Evolutionary conservation across 352 stramenopile genomes (phyloP).

Genomic region (Proteromonas lacertae): DNA sequence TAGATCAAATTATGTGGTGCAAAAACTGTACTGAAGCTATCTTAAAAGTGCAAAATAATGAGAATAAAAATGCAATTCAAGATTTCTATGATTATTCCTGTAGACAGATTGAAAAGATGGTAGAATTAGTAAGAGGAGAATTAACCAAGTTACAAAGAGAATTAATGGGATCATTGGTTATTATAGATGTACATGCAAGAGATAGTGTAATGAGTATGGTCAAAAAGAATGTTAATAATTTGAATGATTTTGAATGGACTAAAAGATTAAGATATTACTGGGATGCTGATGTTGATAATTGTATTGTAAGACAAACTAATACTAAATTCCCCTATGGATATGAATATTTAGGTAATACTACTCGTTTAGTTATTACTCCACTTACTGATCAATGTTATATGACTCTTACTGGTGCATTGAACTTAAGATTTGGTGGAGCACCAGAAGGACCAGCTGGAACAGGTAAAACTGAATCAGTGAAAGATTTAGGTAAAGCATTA

Average conservation of each 20-base stretch:
- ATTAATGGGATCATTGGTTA: conserved; percentile 47
- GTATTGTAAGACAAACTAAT: conserved; percentile 35
- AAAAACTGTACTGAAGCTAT: conserved; percentile 28
- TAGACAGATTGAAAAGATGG: conserved; percentile 56
- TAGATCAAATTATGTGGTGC: conserved; percentile 59
- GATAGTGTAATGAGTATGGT: conserved; percentile 40
- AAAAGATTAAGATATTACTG: conserved; percentile 49
- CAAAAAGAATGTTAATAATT: conserved; percentile 26
- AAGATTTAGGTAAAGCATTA: conserved; percentile 61
- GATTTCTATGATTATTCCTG: conserved; percentile 45
- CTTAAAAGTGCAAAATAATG: conserved; percentile 22
- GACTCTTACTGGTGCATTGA: conserved; percentile 63
- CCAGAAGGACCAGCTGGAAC: conserved; percentile 58
- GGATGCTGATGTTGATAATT: conserved; percentile 35
- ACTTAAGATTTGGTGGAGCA: conserved; percentile 49
- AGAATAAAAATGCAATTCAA: conserved; percentile 22
- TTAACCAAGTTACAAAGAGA: conserved; percentile 43
- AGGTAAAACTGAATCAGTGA: conserved; percentile 65
- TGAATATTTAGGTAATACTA: conserved; percentile 54
- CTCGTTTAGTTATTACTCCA: conserved; percentile 58
- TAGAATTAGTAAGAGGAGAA: conserved; percentile 35
- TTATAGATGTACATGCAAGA: conserved; percentile 50
- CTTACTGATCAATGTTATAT: conserved; percentile 73
- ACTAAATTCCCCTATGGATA: conserved; percentile 30
- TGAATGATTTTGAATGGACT: conserved; percentile 56